A percentile compares a stretch with the other conserved stretches of the same genome.
Evolutionary conservation across 371 early-diverging fungal species (phyloP).

Genomic region (Mycotypha africana): DNA sequence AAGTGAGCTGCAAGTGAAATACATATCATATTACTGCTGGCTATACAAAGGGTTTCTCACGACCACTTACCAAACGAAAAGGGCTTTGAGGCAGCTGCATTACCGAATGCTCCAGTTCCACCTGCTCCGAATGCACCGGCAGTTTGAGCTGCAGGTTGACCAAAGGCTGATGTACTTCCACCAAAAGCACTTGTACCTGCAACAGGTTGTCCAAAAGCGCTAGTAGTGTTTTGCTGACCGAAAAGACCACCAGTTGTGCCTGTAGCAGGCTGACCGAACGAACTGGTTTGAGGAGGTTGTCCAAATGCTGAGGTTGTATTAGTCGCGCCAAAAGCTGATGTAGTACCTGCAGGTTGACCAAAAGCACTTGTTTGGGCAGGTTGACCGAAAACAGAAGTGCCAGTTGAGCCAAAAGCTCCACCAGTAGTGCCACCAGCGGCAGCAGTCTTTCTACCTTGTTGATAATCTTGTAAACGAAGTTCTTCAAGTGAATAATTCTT

Average conservation of each 20-base stretch:
- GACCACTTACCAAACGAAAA: constrained; percentile 27
- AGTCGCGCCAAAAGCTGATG: constrained; percentile 39
- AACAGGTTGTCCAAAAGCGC: constrained; percentile 26
- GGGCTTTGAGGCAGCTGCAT: constrained; percentile 27
- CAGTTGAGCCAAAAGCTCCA: constrained; percentile 25
- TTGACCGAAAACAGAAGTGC: constrained; percentile 45
- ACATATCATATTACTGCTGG: too few relatives aligned
- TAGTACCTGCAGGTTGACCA: constrained; percentile 22
- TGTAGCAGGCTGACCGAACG: constrained; percentile 19
- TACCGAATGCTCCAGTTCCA: constrained; percentile 23
- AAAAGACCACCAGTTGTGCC: constrained; percentile 17
- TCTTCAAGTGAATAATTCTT: constrained; percentile 86
- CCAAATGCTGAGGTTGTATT: constrained; percentile 39
- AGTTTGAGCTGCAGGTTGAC: constrained; percentile 14
- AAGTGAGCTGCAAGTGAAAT: too few relatives aligned
- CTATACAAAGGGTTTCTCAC: too few relatives aligned
- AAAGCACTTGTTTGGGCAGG: constrained; percentile 20
- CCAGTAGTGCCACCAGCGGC: constrained; percentile 25
- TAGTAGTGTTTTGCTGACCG: constrained; percentile 2
- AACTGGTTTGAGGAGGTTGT: constrained; percentile 19
- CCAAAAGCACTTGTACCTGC: constrained; percentile 8
- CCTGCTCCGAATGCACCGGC: constrained; percentile 23
- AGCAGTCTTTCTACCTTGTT: constrained; percentile 72
- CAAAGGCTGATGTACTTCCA: constrained; percentile 28
- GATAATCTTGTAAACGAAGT: constrained; percentile 87